phyloP scores from a whole-genome alignment of 2,329 filamentous ascomycete species.

The Zelopaecilomyces penicillatus region DNA sequence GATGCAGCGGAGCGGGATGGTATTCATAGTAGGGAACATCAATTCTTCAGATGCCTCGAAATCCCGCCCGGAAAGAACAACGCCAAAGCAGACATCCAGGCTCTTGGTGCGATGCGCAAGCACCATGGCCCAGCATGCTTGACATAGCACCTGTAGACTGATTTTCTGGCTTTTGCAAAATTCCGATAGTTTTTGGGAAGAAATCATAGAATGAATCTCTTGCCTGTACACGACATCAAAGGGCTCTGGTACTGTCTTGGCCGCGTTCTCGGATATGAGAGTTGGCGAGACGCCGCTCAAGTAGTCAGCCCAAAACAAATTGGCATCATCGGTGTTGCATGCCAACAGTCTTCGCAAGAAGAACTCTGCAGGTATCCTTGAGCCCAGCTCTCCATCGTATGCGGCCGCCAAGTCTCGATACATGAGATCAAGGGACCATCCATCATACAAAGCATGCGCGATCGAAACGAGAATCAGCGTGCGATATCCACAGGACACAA shows the following conservation, averaged over 20 bases:
- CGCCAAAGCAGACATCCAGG: slow-evolving; percentile 73
- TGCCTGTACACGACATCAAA: slow-evolving; percentile 4
- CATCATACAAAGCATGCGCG: slow-evolving; percentile 83
- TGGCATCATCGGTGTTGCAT: slow-evolving; percentile 13
- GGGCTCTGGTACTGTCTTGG: not conserved
- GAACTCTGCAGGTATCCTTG: slow-evolving; percentile 40
- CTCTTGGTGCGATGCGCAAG: slow-evolving; percentile 54
- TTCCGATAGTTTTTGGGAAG: slow-evolving; percentile 18
- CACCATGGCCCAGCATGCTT: slow-evolving; percentile 66
- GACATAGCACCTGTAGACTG: slow-evolving; percentile 68
- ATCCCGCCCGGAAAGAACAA: slow-evolving; percentile 78
- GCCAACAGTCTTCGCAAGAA: slow-evolving; percentile 34
- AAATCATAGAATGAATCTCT: slow-evolving; percentile 10
- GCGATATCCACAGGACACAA: slow-evolving; percentile 25
- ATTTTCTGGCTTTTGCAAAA: slow-evolving; percentile 61
- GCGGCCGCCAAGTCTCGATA: slow-evolving; percentile 61
- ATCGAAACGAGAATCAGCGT: slow-evolving; percentile 58
- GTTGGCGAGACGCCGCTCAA: slow-evolving; percentile 44
- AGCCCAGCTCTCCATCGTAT: slow-evolving; percentile 40
- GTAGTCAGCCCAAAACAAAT: slow-evolving; percentile 63
- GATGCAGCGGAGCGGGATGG: slow-evolving; percentile 64
- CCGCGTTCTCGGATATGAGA: slow-evolving; percentile 15
- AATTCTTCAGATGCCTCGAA: slow-evolving; percentile 57
- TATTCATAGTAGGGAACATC: slow-evolving; percentile 90
- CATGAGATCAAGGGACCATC: slow-evolving; percentile 69